Evolutionary conservation across 805 yeast genomes (phyloP).

Genomic region (Wickerhamiella galacta): DNA sequence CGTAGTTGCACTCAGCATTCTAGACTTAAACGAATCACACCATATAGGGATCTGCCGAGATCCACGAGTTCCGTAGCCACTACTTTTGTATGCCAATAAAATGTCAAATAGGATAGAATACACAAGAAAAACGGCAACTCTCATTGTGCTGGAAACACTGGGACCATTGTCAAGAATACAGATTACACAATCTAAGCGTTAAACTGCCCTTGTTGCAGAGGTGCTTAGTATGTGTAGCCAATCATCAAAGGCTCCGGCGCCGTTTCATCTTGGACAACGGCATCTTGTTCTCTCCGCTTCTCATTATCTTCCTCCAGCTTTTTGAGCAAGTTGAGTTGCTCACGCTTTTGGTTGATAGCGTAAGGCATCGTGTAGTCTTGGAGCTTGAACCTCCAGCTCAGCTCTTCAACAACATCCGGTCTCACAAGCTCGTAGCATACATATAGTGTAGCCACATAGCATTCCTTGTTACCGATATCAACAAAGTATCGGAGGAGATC

Average conservation of each 20-base stretch:
- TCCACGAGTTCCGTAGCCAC: no score
- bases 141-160: no score
- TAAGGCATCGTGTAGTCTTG: constrained; percentile 82
- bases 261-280: constrained; percentile 32
- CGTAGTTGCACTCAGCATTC: no score
- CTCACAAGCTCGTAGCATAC: constrained; percentile 66
- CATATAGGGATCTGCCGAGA: no score
- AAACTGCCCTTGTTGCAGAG: not conserved
- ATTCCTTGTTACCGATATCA: constrained; percentile 91
- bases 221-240: constrained; percentile 15
- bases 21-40: no score
- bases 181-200: no score
- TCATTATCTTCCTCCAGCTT: constrained; percentile 55
- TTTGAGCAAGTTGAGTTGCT: constrained; percentile 50
- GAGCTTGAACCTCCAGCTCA: constrained; percentile 79
- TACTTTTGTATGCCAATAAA: no score
- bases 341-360: constrained; percentile 67
- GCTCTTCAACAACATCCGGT: constrained; percentile 71
- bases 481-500: constrained; percentile 83
- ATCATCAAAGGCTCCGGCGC: constrained; percentile 60
- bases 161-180: no score
- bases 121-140: no score
- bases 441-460: constrained; percentile 78
- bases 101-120: no score
- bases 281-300: constrained; percentile 38